Conservation (phyloP, 129 eudicot species). For the Scalesia atractyloides region DNA sequence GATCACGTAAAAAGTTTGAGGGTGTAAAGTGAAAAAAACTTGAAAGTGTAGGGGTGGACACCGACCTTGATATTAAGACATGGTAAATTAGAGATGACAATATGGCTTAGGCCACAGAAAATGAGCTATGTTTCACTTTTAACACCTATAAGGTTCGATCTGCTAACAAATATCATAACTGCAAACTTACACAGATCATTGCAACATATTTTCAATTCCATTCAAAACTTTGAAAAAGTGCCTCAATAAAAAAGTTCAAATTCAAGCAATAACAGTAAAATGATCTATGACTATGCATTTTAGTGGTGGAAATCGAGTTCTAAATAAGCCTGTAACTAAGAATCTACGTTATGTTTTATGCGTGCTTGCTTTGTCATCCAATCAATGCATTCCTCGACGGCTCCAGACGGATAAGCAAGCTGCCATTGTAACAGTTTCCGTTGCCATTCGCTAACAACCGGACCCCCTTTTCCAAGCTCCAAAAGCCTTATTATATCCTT, state of each 20-base stretch:
- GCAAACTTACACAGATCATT: slow-evolving; percentile 4
- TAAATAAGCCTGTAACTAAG: slow-evolving; percentile 21
- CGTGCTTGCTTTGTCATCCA: slow-evolving; percentile 77
- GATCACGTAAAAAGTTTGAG: too few species aligned
- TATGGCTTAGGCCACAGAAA: neutral
- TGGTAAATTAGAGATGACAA: neutral
- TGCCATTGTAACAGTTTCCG: slow-evolving; percentile 81
- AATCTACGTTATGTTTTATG: slow-evolving; percentile 31
- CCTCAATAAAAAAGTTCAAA: neutral
- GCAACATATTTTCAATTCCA: neutral
- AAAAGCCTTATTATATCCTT: slow-evolving; percentile 72
- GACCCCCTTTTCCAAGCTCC: slow-evolving; percentile 76
- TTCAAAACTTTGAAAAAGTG: neutral
- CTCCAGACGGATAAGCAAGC: slow-evolving; percentile 79
- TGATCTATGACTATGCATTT: slow-evolving; percentile 15
- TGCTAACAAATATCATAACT: neutral
- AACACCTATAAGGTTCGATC: neutral
- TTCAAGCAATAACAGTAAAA: neutral
- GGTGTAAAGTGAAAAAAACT: too few species aligned
- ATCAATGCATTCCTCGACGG: slow-evolving; percentile 69
- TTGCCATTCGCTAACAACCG: slow-evolving; percentile 73
- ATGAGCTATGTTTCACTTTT: neutral
- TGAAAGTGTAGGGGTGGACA: too few species aligned
- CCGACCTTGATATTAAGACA: too few species aligned
- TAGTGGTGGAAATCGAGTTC: neutral